These are phyloP conservation scores for Coelastrella sp. DNA, from an alignment of 139 green algal genomes.

Conservation along the genomic window DNA sequence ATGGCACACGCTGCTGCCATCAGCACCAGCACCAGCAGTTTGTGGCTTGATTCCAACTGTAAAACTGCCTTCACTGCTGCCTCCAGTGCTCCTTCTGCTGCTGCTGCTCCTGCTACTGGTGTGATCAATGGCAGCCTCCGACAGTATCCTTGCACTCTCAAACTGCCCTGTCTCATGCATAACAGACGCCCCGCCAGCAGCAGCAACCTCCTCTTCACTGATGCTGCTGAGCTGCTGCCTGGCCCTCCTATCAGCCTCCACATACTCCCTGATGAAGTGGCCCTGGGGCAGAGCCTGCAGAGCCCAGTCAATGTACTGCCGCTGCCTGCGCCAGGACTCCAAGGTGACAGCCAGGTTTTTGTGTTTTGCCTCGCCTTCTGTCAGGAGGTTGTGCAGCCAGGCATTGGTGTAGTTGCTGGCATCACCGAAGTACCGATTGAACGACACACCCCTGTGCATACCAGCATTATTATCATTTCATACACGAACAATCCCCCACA, in stretches of 20 bases:
- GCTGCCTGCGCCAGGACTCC: slow-evolving; percentile 63
- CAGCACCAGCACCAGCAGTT: slow-evolving; percentile 4
- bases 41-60: neutral
- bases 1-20: neutral
- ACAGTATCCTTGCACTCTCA: neutral
- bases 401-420: slow-evolving; percentile 41
- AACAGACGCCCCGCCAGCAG: neutral
- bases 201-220: neutral
- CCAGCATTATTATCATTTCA: too few relatives aligned
- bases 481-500: neutral
- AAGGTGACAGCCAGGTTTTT: slow-evolving; percentile 25
- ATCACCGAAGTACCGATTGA: slow-evolving; percentile 37
- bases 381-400: slow-evolving; percentile 35
- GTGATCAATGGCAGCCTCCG: neutral
- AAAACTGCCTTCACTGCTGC: neutral
- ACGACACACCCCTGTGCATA: slow-evolving; percentile 23
- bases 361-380: neutral
- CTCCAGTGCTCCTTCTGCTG: neutral
- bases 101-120: neutral
- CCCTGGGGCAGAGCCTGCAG: slow-evolving; percentile 44
- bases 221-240: neutral
- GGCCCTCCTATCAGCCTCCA: neutral
- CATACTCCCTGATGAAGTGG: neutral
- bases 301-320: slow-evolving; percentile 63
- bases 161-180: neutral